These are phyloP conservation scores for Pyrus pyrifolia DNA, from an alignment of 306 rosid genomes.

Conservation along the genomic window DNA sequence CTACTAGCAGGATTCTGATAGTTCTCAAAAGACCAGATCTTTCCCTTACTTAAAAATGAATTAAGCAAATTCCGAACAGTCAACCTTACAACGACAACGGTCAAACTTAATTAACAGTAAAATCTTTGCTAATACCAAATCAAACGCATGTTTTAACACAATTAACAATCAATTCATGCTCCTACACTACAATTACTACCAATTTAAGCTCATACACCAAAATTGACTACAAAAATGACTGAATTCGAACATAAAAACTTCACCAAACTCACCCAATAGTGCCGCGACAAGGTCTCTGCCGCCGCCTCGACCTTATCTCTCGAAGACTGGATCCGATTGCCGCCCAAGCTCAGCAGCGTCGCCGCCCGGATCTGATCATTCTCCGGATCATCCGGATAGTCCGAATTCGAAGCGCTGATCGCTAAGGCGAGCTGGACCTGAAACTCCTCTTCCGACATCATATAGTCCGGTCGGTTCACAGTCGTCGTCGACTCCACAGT, in stretches of 20 bases:
- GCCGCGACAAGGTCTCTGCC: constrained; percentile 70
- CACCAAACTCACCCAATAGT: constrained; percentile 80
- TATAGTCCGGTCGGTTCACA: constrained; percentile 52
- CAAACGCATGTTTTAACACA: neutral
- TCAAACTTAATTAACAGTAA: neutral
- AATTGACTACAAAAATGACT: neutral
- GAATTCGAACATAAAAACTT: neutral
- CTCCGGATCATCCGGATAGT: constrained; percentile 72
- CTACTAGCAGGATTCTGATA: neutral
- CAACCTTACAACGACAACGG: neutral
- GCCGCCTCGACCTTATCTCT: constrained; percentile 43
- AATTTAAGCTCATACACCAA: neutral
- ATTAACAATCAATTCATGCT: constrained; percentile 1
- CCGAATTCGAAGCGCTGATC: constrained; percentile 95
- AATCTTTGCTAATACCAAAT: constrained; percentile 2
- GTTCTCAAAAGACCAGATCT: neutral
- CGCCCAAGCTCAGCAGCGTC: constrained; percentile 75
- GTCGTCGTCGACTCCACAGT: neutral
- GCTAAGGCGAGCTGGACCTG: constrained; percentile 98
- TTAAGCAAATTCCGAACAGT: neutral
- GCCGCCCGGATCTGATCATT: constrained; percentile 93
- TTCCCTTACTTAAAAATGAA: neutral
- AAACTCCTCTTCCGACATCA: constrained; percentile 91
- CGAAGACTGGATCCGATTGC: constrained; percentile 39
- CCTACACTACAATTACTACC: constrained; percentile 7